Percentiles rank a stretch among this genome's conserved stretches.
Evolutionary conservation across 441 rosid species (phyloP).

Genomic region (Manihot esculenta): DNA sequence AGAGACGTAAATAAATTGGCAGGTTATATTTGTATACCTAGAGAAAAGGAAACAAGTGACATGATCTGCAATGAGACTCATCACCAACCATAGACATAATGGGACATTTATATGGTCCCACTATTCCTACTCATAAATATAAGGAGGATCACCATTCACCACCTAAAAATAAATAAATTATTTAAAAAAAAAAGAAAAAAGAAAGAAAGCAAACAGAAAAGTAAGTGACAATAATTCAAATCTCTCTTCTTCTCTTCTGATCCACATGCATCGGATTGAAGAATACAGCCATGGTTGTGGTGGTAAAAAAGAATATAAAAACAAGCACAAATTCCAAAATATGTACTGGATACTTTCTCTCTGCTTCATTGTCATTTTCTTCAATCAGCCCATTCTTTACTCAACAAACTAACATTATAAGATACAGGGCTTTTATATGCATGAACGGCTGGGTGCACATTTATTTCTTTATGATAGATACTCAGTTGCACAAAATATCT

Average conservation of each 20-base stretch:
- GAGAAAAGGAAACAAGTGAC: background rate
- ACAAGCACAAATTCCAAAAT: background rate
- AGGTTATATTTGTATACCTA: too few relatives aligned
- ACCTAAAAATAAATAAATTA: background rate
- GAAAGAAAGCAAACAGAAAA: background rate
- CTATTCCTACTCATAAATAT: background rate
- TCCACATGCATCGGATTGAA: background rate
- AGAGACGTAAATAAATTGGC: too few relatives aligned
- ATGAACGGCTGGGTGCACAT: too few relatives aligned
- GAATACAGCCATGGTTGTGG: too few relatives aligned
- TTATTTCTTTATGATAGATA: too few relatives aligned
- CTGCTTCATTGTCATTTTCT: background rate
- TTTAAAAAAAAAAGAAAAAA: background rate
- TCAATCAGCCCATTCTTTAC: background rate
- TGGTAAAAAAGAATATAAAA: too few relatives aligned
- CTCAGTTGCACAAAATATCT: too few relatives aligned
- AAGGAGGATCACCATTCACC: background rate
- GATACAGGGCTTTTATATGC: too few relatives aligned
- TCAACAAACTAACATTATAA: too few relatives aligned
- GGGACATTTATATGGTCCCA: background rate
- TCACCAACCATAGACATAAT: background rate
- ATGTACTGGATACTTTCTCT: background rate
- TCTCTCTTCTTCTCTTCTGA: background rate
- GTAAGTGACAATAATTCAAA: slow-evolving; percentile 24
- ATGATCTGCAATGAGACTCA: background rate